A percentile compares a stretch with the other conserved stretches of the same genome.
Conservation (phyloP, 768 basidiomycete genomes). For the Scleroderma citrinum region DNA sequence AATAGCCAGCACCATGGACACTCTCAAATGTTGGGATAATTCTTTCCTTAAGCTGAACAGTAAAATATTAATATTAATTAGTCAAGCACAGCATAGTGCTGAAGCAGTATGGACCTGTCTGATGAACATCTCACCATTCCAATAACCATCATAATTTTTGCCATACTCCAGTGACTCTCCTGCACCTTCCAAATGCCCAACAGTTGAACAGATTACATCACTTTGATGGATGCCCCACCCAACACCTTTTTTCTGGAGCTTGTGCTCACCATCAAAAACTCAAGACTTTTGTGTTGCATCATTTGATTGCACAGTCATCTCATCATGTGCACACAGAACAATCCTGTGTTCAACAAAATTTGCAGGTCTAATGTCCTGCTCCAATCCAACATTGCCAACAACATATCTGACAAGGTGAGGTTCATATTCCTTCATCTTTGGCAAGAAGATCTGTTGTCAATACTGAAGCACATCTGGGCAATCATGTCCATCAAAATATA, state of each 20-base stretch:
- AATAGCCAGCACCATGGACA: slow-evolving; percentile 16
- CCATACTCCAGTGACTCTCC: slow-evolving; percentile 34
- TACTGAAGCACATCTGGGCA: slow-evolving; percentile 31
- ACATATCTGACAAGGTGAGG: not conserved
- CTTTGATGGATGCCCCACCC: slow-evolving; percentile 34
- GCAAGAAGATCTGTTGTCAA: slow-evolving; percentile 10
- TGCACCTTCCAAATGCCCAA: slow-evolving; percentile 27
- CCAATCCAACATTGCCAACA: slow-evolving; percentile 9
- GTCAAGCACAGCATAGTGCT: too few species aligned
- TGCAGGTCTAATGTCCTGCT: slow-evolving; percentile 1
- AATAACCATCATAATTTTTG: slow-evolving; percentile 39
- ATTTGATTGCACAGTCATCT: slow-evolving; percentile 38
- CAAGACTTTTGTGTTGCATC: slow-evolving; percentile 28
- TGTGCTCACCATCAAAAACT: slow-evolving; percentile 30
- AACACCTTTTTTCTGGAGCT: slow-evolving; percentile 33
- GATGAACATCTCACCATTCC: slow-evolving; percentile 30
- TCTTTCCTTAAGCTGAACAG: slow-evolving; percentile 7
- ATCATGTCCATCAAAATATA: slow-evolving; percentile 37
- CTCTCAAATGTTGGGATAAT: slow-evolving; percentile 11
- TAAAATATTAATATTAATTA: not conserved
- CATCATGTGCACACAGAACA: slow-evolving; percentile 27
- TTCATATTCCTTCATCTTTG: slow-evolving; percentile 23
- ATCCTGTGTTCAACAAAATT: slow-evolving; percentile 15
- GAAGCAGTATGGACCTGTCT: too few species aligned
- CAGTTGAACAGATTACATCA: slow-evolving; percentile 32